Evolutionary conservation across 176 grass and related monocot species (phyloP), one percentile per base, ranked within the genome.

Genomic region (Bothriochloa decipiens): DNA sequence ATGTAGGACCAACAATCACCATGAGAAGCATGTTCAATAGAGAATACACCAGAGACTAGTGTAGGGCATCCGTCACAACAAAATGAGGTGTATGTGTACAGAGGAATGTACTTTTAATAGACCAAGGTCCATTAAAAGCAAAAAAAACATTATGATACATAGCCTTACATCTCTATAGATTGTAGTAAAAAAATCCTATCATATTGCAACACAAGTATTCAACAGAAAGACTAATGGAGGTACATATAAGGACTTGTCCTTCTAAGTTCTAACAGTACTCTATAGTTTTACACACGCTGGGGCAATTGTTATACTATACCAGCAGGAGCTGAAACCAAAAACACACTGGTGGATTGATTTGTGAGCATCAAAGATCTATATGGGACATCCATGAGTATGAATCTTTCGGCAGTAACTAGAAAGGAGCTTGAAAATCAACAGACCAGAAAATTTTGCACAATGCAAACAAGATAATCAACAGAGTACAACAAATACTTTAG

Each of bases 391-490:
- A 47, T 41, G 32, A 55, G 12, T 26, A 15, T n/a, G 11, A 53
- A 42, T 12, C 47, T 28, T 69, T 52, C 16, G 22, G 7, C 32
- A 52, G 32, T 7, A 65, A 65, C 17, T 36, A 70, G 7, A 68
- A 60, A 61, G 27, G 40, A 26, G n/a, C 42, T 45, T 22, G 23
- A 78, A 28, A 39, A 33, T 10, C 6, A 32, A 73, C 28, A 26
- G 45, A 53, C 8, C 46, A 70, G 16, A 64, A 32, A 72, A 67
- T 5, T 47, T 13, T 5, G 9, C 33, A 74, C 28, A 74, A 8
- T 37, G 36, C 46, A 55, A 65, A 47, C 16, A 70, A 72, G 42
- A 67, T 57, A 84, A 86, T 53, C 9, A 82, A 65, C 5, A 53
- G 1, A 33, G 29, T 40, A 50, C 71, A 25, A 25, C n/a, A 72